A percentile compares a stretch with the other conserved stretches of the same genome.
phyloP scores from a whole-genome alignment of 768 basidiomycete genomes.

The Tephrocybe sp. region DNA sequence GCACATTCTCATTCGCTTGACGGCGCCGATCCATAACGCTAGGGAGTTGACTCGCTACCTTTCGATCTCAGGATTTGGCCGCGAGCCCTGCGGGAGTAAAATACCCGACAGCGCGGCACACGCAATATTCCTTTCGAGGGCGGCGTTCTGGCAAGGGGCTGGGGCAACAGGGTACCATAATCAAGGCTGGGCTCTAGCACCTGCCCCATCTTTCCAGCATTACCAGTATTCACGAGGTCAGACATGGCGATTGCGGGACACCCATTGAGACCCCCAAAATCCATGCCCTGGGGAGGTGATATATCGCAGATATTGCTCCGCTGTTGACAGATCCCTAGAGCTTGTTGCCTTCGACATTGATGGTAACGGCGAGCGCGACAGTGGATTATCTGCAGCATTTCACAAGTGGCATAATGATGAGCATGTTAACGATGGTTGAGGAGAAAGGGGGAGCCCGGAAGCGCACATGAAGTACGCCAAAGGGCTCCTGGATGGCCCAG shows the following conservation, averaged over 20 bases:
- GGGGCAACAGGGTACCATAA: slow-evolving; percentile 35
- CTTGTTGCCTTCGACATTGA: slow-evolving; percentile 33
- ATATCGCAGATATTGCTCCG: slow-evolving; percentile 38
- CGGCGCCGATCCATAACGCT: slow-evolving; percentile 29
- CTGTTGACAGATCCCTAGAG: slow-evolving; percentile 30
- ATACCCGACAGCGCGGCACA: slow-evolving; percentile 15
- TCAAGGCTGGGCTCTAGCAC: slow-evolving; percentile 26
- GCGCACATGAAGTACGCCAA: slow-evolving; percentile 41
- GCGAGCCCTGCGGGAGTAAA: slow-evolving; percentile 17
- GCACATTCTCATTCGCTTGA: slow-evolving; percentile 37
- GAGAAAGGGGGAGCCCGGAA: slow-evolving; percentile 42
- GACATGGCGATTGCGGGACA: slow-evolving; percentile 49
- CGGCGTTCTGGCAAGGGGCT: slow-evolving; percentile 52
- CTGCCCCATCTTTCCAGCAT: slow-evolving; percentile 32
- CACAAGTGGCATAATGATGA: slow-evolving; percentile 50
- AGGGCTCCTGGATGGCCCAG: slow-evolving; percentile 34
- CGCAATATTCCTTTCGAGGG: slow-evolving; percentile 38
- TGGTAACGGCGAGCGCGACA: slow-evolving; percentile 21
- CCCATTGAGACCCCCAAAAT: slow-evolving; percentile 51
- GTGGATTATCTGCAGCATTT: slow-evolving; percentile 34
- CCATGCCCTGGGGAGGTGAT: slow-evolving; percentile 39
- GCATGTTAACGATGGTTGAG: slow-evolving; percentile 47
- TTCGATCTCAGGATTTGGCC: slow-evolving; percentile 36
- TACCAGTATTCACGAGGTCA: slow-evolving; percentile 42
- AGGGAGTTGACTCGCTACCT: slow-evolving; percentile 36